phyloP scores from a whole-genome alignment of 305 asterid species.

The Fraxinus angustifolia region DNA sequence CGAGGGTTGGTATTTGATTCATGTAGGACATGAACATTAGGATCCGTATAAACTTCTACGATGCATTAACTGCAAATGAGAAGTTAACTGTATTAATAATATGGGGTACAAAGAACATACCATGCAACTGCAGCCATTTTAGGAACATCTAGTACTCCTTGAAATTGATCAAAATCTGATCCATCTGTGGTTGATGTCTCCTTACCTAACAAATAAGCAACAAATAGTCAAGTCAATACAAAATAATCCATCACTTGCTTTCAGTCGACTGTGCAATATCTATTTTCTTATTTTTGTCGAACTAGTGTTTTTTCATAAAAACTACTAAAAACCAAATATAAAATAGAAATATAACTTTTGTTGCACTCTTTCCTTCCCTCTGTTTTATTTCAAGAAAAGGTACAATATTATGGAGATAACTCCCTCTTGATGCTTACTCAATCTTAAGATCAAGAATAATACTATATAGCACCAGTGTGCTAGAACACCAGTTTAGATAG shows the following conservation, averaged over 20 bases:
- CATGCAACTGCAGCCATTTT: not conserved
- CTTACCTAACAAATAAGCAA: constrained; percentile 44
- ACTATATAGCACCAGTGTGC: not conserved
- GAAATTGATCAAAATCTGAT: constrained; percentile 51
- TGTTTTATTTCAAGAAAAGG: not conserved
- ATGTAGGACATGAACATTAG: not conserved
- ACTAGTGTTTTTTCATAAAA: not conserved
- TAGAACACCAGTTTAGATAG: not conserved
- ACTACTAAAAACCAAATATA: not conserved
- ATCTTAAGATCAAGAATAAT: not conserved
- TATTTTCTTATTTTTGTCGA: not conserved
- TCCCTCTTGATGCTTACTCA: not conserved
- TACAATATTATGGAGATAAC: not conserved
- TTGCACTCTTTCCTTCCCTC: not conserved
- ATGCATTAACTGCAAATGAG: not conserved
- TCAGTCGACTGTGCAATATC: not conserved
- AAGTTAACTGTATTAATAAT: not conserved
- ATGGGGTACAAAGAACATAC: not conserved
- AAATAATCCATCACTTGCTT: not conserved
- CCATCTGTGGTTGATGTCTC: constrained; percentile 62
- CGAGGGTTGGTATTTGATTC: not conserved
- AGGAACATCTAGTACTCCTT: constrained; percentile 37
- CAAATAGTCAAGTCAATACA: constrained; percentile 16
- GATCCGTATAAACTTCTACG: not conserved
- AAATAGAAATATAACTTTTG: not conserved